Evolutionary conservation across 73 alveolate species (phyloP), one percentile per base, ranked within the genome.

Genomic region (Tetrahymena malaccensis): DNA sequence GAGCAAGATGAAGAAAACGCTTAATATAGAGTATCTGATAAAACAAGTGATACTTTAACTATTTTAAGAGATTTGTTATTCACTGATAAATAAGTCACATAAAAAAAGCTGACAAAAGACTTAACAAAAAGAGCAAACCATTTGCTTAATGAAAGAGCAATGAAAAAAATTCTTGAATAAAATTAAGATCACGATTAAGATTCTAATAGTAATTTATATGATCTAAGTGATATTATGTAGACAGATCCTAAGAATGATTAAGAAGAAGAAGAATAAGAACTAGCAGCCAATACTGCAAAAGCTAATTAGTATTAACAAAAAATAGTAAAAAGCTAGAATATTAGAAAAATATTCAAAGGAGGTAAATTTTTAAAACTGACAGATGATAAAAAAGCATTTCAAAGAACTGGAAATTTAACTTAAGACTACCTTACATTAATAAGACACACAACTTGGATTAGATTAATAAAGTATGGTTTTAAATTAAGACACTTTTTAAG

Each of bases 381-480:
- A 70, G 89, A 70, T 9, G 89, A 70, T 33, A 70, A 70, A 70
- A 22, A 70, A n/a, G 34, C 89, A 3, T 70, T 70, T 31, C 31
- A 89, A 95, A 55, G 95, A 43, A 44, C 95, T 43, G 55, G 43
- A 40, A 50, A 95, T 22, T 27, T n/a, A 35, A 93, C 85, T 44
- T 34, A 95, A 34, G 97, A 95, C 55, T 95, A 85, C n/a, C 33
- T 85, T 11, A 95, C 97, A 31, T 55, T 95, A 37, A 37, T 56
- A 31, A 93, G 97, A 34, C 70, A 95, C 44, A 27, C 94, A 34
- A 89, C 94, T 50, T 38, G 93, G 25, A 55, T 95, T 6, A 95
- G 97, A 21, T 55, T 95, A 22, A 50, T 85, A 34, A 34, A 95
- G 55, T 55, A 95, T 17, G 97, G 97, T 34, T 95, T 95, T 56